Evolutionary conservation across 768 basidiomycete genomes (phyloP), one percentile per base, ranked within the genome.

Genomic region (Tricholoma terreum): DNA sequence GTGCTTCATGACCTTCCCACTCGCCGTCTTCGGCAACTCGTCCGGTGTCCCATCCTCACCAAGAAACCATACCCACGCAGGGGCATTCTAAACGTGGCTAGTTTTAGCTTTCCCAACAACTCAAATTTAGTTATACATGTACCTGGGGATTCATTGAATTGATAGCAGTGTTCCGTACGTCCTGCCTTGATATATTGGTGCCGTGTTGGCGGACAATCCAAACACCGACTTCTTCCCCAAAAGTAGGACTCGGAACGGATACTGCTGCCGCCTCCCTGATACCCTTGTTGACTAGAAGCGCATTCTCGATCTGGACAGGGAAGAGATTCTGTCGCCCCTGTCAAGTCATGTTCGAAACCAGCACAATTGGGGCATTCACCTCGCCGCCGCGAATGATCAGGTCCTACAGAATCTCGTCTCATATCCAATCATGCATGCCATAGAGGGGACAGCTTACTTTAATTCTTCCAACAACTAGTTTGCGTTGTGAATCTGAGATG

Each of bases 361-460:
- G 22, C 42, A 50, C 46, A 40, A 5, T 24, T 48, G 35, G 38
- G 30, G 42, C 27, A 46, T 72, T 10, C 58, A 87, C 88, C 79
- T 93, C 91, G 60, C 91, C 91, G 15, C 90, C 91, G 17, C 91
- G 86, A 60, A 93, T 92, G 62, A 93, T 91, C 52, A 92, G 83
- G 67, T 93, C 91, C 84, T 88, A 54, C 6, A 22, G 30, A 33
- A 9, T 24, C 12, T 31, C 7, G 5, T 17, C 30, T 31, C 27
- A 33, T n/a, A 9, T 31, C 15, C 42, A 6, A 50, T n/a, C 30
- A 35, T 31, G 33, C 11, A 31, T 5, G 9, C 35, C 42, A 54
- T 2, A 30, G 15, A 2, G 21, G n/a, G 14, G n/a, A 15, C n/a
- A 19, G 60, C 69, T n/a, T 61, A 85, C 86, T 80, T 92, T 92